Evolutionary conservation across 352 stramenopile genomes (phyloP).

Genomic region (Globisporangium middletonii): DNA sequence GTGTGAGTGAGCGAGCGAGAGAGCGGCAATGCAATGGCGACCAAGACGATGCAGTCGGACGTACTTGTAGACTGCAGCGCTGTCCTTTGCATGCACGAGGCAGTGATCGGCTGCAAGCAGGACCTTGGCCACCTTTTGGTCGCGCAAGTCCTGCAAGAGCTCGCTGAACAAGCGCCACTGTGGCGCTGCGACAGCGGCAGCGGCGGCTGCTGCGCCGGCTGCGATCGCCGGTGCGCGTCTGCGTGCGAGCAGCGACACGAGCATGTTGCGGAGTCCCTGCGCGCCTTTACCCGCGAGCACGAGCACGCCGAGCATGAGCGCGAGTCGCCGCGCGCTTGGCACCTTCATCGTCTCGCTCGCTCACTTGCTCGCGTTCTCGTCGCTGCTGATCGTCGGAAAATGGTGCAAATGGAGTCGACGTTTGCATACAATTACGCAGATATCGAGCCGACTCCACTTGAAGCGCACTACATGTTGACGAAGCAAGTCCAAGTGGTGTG

Average conservation of each 20-base stretch:
- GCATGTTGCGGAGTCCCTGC: slow-evolving; percentile 22
- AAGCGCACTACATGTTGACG: neutral
- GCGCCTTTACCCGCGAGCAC: slow-evolving; percentile 32
- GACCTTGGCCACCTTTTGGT: slow-evolving; percentile 52
- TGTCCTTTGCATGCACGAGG: slow-evolving; percentile 44
- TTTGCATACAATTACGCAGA: neutral
- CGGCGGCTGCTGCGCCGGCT: slow-evolving; percentile 1
- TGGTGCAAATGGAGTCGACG: neutral
- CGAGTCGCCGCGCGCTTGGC: slow-evolving; percentile 21
- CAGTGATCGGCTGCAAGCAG: slow-evolving; percentile 53
- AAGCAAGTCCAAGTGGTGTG: neutral
- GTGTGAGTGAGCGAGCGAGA: neutral
- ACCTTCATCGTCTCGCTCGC: slow-evolving; percentile 8
- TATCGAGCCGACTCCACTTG: neutral
- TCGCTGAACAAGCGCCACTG: slow-evolving; percentile 65
- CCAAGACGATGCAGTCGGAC: slow-evolving; percentile 1
- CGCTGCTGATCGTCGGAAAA: neutral
- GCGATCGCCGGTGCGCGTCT: slow-evolving; percentile 11
- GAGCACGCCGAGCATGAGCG: slow-evolving; percentile 35
- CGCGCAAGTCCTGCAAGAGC: slow-evolving; percentile 50
- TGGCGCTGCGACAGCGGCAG: slow-evolving; percentile 10
- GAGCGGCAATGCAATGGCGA: too few relatives aligned
- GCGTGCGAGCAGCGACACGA: slow-evolving; percentile 12
- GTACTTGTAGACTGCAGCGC: slow-evolving; percentile 48
- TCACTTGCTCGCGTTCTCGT: neutral